These are phyloP conservation scores for Pleurostoma richardsiae DNA, from an alignment of 2,329 filamentous ascomycete species.

Conservation along the genomic window DNA sequence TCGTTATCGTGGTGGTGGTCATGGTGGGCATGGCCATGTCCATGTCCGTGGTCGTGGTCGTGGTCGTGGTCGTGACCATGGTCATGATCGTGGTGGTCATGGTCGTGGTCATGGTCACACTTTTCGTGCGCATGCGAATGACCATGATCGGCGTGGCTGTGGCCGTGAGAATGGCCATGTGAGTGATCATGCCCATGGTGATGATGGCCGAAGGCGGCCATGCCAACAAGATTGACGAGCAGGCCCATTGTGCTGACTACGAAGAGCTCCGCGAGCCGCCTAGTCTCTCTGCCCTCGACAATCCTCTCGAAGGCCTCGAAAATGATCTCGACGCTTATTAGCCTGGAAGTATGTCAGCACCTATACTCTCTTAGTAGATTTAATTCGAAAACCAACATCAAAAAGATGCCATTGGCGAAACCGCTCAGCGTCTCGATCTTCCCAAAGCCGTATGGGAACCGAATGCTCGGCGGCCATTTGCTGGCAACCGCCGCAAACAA, in stretches of 20 bases:
- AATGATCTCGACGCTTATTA: slow-evolving; percentile 93
- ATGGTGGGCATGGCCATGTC: slow-evolving; percentile 13
- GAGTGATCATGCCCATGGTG: slow-evolving; percentile 59
- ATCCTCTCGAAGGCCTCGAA: slow-evolving; percentile 90
- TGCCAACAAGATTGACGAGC: slow-evolving; percentile 85
- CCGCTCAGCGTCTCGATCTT: slow-evolving; percentile 96
- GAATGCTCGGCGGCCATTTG: slow-evolving; percentile 87
- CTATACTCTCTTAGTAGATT: background rate
- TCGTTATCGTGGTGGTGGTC: slow-evolving; percentile 74
- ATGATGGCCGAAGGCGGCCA: slow-evolving; percentile 75
- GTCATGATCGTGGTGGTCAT: slow-evolving; percentile 40
- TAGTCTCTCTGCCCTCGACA: slow-evolving; percentile 76
- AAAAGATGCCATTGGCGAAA: slow-evolving; percentile 91
- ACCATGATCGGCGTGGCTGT: slow-evolving; percentile 22
- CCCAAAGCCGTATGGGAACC: slow-evolving; percentile 92
- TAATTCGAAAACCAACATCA: slow-evolving; percentile 58
- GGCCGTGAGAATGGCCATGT: slow-evolving; percentile 24
- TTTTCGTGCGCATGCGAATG: slow-evolving; percentile 86
- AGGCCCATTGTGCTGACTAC: slow-evolving; percentile 84
- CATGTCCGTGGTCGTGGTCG: slow-evolving; percentile 21
- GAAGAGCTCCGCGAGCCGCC: slow-evolving; percentile 79
- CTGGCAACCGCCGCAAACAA: slow-evolving; percentile 89
- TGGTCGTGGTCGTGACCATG: slow-evolving; percentile 32
- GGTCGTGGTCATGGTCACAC: slow-evolving; percentile 69
- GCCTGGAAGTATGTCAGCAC: slow-evolving; percentile 36